Evolutionary conservation across 148 eudicot genomes (phyloP).

Genomic region (Vaccinium macrocarpon): DNA sequence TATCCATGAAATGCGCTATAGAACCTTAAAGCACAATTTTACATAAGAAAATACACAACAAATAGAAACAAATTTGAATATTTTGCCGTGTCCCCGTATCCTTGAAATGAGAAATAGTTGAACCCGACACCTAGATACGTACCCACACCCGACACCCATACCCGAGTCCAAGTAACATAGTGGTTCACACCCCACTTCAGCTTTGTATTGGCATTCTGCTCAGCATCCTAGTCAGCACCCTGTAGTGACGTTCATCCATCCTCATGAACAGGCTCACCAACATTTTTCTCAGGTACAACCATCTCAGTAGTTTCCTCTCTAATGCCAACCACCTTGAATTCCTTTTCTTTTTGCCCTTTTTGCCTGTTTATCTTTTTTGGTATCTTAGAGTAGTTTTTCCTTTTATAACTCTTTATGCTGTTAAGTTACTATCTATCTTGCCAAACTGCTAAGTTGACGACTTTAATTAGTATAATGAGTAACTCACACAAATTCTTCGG

Average conservation of each 20-base stretch:
- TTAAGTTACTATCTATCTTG: background rate
- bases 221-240: conserved; percentile 74
- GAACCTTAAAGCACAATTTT: too few species aligned
- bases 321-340: background rate
- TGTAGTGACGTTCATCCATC: conserved; percentile 69
- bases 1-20: too few species aligned
- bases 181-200: conserved; percentile 54
- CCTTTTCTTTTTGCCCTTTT: background rate
- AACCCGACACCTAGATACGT: too few species aligned
- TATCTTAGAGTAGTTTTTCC: background rate
- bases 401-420: background rate
- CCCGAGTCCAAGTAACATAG: too few species aligned
- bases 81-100: too few species aligned
- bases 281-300: conserved; percentile 60
- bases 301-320: background rate
- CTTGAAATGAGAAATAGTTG: too few species aligned
- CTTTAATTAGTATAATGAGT: background rate
- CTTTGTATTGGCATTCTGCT: conserved; percentile 68
- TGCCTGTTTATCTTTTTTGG: background rate
- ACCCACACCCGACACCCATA: too few species aligned
- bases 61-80: too few species aligned
- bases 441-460: background rate
- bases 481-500: background rate
- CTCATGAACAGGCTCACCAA: conserved; percentile 76
- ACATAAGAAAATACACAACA: too few species aligned